These are phyloP conservation scores for Tieghemiomyces parasiticus DNA, from an alignment of 192 early-diverging fungal species.

Conservation along the genomic window DNA sequence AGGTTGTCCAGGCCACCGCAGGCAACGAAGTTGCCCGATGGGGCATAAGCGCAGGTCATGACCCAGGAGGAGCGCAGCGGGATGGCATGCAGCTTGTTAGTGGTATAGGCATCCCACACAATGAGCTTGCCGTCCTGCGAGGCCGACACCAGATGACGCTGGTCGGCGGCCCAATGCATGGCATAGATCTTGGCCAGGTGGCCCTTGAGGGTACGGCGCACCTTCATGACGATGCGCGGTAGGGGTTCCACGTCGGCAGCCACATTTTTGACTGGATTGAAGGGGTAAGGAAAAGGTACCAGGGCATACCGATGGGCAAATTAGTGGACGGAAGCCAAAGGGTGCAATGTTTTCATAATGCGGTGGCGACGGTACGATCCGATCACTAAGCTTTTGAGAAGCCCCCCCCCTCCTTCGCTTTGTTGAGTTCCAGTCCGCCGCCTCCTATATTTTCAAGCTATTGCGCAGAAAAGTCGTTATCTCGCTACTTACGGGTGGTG, in stretches of 20 bases:
- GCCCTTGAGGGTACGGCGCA: constrained; percentile 92
- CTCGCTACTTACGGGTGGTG: constrained; percentile 81
- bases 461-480: too few species aligned
- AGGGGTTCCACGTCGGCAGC: constrained; percentile 75
- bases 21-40: constrained; percentile 95
- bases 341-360: too few species aligned
- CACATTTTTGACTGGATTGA: constrained; percentile 59
- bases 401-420: too few species aligned
- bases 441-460: too few species aligned
- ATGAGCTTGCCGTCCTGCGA: constrained; percentile 99
- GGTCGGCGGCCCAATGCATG: constrained; percentile 98
- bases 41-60: constrained; percentile 99
- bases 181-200: constrained; percentile 99
- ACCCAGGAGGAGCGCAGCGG: constrained; percentile 98
- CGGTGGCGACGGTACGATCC: too few species aligned
- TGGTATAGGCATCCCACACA: constrained; percentile 97
- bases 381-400: too few species aligned
- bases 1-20: constrained; percentile 99
- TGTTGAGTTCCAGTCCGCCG: too few species aligned
- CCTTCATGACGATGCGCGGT: constrained; percentile 86
- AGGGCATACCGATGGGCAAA: constrained; percentile 6
- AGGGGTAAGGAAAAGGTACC: constrained; percentile 11
- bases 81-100: constrained; percentile 99
- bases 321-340: too few species aligned
- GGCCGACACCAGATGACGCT: constrained; percentile 91